Base-by-base conservation (phyloP, 2,329 filamentous ascomycete species). In the Cordyceps pruinosa region DNA sequence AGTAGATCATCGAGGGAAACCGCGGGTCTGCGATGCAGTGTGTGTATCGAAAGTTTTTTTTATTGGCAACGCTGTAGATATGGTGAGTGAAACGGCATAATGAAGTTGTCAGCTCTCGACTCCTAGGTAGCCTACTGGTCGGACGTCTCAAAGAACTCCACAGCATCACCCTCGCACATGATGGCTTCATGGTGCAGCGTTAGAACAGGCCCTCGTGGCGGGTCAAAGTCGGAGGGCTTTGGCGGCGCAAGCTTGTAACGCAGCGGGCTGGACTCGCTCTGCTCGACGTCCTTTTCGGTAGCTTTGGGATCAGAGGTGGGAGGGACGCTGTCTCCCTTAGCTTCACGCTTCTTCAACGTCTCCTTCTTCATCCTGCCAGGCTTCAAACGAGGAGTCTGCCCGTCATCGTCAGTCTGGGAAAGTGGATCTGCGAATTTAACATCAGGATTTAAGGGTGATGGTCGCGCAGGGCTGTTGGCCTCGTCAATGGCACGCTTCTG, bases 1-100 rank as follows among this genome's bases (percentile, higher is more conserved):
- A 97, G 76, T 89, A 94, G 66, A 95, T 83, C 61, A 86, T 91
- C 61, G 91, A 90, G 7, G 90, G 86, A 66, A 97, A 96, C 21
- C 82, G 79, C 1, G 91, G 90, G 63, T 97, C 92, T 63, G 91
- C 90, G 62, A 97, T 92, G 69, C 90, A 95, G 65, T 92, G 89
- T 32, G 86, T 88, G 70, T 97, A 97, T 59, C 90, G 88, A 69
- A 93, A 97, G 56, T 87, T 83, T 65, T 84, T 85, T 64, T 86
- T 85, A 62, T 86, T 87, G 58, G 76, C 81, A 17, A 84, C 81
- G 66, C 81, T 83, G 44, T 19, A 5, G 10, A 10, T 19, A 37
- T 30, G 41, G 7, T 23, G 13, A 45, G 26, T 13, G 30, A n/a
- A 17, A 28, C 17, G 4, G 37, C 17, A 8, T 12, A 12, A 10